phyloP scores from a whole-genome alignment of 371 early-diverging fungal genomes.

The Nematocida ironsii region DNA sequence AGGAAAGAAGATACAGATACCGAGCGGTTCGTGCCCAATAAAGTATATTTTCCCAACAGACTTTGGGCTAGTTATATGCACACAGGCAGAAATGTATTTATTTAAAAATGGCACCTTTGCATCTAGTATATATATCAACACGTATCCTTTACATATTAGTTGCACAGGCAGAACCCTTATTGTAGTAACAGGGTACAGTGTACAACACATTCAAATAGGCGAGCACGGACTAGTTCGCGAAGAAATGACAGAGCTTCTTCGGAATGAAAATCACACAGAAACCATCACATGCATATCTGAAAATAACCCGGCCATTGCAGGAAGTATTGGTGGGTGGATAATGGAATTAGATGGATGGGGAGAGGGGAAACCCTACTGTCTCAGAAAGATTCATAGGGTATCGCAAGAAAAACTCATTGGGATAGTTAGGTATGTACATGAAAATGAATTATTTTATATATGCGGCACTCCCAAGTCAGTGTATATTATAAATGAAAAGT shows the following conservation, averaged over 20 bases:
- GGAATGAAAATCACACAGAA: slow-evolving; percentile 8
- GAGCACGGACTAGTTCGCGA: neutral
- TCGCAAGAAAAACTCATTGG: slow-evolving; percentile 11
- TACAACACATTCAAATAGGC: neutral
- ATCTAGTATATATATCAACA: no score
- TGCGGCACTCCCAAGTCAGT: slow-evolving; percentile 33
- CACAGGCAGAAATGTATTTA: neutral
- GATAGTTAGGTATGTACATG: neutral
- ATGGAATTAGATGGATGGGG: neutral
- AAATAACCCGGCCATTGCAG: neutral
- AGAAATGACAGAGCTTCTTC: neutral
- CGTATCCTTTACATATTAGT: neutral
- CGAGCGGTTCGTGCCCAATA: slow-evolving; percentile 5
- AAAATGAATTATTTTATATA: slow-evolving; percentile 1
- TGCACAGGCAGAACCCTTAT: neutral
- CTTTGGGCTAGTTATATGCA: neutral
- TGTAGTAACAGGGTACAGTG: slow-evolving; percentile 18
- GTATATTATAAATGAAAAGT: slow-evolving; percentile 13
- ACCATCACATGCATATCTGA: slow-evolving; percentile 25
- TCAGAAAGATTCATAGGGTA: slow-evolving; percentile 4
- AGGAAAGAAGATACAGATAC: slow-evolving; percentile 4
- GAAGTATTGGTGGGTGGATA: slow-evolving; percentile 54
- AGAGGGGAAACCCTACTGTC: neutral
- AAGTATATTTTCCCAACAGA: slow-evolving; percentile 1
- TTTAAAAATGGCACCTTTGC: neutral